Conservation (phyloP, 306 rosid genomes). For the Comarum palustre region DNA sequence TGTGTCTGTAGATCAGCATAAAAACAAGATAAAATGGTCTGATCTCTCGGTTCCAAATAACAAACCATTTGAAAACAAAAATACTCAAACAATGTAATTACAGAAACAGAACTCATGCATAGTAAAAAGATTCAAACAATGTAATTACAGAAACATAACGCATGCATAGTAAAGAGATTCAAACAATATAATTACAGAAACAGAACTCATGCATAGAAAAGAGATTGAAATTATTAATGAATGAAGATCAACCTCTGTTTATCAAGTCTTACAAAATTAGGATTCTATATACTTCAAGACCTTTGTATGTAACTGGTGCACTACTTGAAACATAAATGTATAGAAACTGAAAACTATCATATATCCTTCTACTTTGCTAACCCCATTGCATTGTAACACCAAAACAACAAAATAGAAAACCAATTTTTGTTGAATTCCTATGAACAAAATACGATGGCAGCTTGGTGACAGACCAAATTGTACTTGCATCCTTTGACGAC, state of each 20-base stretch:
- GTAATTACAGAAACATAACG: background rate
- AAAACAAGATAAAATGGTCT: background rate
- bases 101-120: background rate
- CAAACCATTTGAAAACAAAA: background rate
- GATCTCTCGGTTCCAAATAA: background rate
- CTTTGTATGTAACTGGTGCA: background rate
- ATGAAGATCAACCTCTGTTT: background rate
- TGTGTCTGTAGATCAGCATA: slow-evolving; percentile 45
- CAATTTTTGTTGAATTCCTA: background rate
- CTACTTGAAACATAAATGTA: background rate
- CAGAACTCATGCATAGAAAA: background rate
- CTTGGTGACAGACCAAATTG: slow-evolving; percentile 26
- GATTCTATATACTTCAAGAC: background rate
- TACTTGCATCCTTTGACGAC: slow-evolving; percentile 39
- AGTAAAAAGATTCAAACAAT: background rate
- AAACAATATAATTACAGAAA: background rate
- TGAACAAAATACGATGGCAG: background rate
- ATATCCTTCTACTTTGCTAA: background rate
- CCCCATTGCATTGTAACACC: background rate
- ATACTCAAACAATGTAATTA: background rate
- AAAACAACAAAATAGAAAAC: background rate
- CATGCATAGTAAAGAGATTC: background rate
- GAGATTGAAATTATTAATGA: background rate
- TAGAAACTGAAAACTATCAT: background rate
- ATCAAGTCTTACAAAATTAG: background rate